Evolutionary conservation across 2,329 filamentous ascomycete genomes (phyloP), one percentile per base, ranked within the genome.

Genomic region (Pestalotiopsis sp.): DNA sequence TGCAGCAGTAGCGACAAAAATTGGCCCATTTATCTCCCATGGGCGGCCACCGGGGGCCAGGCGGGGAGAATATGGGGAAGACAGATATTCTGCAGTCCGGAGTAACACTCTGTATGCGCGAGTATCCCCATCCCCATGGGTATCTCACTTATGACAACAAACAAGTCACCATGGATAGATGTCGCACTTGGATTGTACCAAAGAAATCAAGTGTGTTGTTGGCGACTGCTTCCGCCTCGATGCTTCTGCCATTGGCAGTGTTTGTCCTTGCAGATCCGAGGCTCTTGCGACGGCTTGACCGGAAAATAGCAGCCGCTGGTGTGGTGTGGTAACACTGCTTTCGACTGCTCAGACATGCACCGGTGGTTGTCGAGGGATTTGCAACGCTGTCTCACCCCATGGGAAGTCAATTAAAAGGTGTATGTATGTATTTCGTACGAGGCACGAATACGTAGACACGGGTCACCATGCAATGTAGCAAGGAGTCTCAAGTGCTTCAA

Each of bases 201-300:
- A 20, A 59, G 14, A 6, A 59, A 59, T 59, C 17, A 6, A 23
- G 45, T 7, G 45, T n/a, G 3, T 11, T 59, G 23, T 13, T 59
- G 57, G 4, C 23, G n/a, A 59, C 4, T n/a, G 17, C 23, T 23
- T n/a, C 27, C 57, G 57, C 27, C 17, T n/a, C 14, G 45, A 52
- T n/a, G 9, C 6, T 23, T 52, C 9, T 52, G n/a, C 6, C 17
- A 20, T 3, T 52, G 20, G 45, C 9, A 52, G n/a, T n/a, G n/a
- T 52, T 52, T 52, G 57, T 36, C 57, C 27, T 36, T 59, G 57
- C 57, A 59, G 57, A 59, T 31, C 57, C 27, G 57, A 59, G 57
- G 57, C 57, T 59, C 57, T 59, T n/a, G 20, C 45, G 17, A 52
- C 45, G 45, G 45, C 45, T n/a, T 17, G 20, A 52, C 45, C 45